Conservation (phyloP, 73 alveolate species). For the Paramecium biaurelia region DNA sequence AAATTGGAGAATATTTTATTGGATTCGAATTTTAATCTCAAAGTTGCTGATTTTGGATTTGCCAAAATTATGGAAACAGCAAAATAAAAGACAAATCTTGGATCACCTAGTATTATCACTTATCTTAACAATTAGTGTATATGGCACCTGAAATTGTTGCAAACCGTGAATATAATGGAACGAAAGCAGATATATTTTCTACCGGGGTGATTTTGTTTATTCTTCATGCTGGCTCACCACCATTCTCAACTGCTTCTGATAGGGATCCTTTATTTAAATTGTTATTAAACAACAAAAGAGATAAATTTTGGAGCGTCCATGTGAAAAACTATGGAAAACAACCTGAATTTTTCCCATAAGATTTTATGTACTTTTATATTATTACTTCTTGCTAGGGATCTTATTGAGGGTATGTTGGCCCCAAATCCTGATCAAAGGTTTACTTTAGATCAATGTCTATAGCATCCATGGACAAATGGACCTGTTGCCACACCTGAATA, state of each 20-base stretch:
- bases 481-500: slow-evolving; percentile 58
- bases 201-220: slow-evolving; percentile 73
- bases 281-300: slow-evolving; percentile 46
- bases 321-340: slow-evolving; percentile 5
- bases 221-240: slow-evolving; percentile 69
- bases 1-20: slow-evolving; percentile 89
- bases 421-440: slow-evolving; percentile 70
- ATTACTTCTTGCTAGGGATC: neutral
- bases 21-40: slow-evolving; percentile 77
- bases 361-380: slow-evolving; percentile 47
- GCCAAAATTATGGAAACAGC: slow-evolving; percentile 66
- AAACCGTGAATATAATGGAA: slow-evolving; percentile 68
- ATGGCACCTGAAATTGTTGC: slow-evolving; percentile 79
- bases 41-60: slow-evolving; percentile 93
- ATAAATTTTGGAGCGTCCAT: slow-evolving; percentile 71
- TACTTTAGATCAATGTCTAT: slow-evolving; percentile 67
- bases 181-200: slow-evolving; percentile 73
- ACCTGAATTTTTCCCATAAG: slow-evolving; percentile 64
- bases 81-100: slow-evolving; percentile 56
- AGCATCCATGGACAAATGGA: slow-evolving; percentile 77
- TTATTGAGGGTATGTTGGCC: slow-evolving; percentile 67
- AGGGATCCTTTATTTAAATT: slow-evolving; percentile 58
- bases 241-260: slow-evolving; percentile 71
- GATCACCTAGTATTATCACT: slow-evolving; percentile 58
- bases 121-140: slow-evolving; percentile 41